Evolutionary conservation across 805 yeast genomes (phyloP).

Genomic region (Komagataella pastoris): DNA sequence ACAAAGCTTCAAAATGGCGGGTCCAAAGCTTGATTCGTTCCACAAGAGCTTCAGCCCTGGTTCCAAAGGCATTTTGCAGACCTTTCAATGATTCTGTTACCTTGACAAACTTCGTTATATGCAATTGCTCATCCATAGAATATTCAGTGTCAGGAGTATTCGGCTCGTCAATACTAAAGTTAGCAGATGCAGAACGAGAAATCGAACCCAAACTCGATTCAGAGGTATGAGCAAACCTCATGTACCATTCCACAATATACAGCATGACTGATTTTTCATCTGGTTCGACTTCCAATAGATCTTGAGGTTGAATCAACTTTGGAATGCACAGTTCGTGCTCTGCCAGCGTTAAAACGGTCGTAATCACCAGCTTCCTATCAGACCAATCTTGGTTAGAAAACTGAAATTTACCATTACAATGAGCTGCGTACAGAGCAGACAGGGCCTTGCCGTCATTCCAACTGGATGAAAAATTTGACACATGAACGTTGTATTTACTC

Average conservation of each 20-base stretch:
- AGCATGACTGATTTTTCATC: conserved; percentile 51
- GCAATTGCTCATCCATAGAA: background rate
- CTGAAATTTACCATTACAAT: conserved; percentile 26
- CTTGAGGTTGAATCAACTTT: conserved; percentile 39
- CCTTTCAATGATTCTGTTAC: background rate
- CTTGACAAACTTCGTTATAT: background rate
- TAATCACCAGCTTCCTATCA: conserved; percentile 18
- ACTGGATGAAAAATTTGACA: conserved; percentile 37
- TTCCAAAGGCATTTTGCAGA: background rate
- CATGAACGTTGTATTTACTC: conserved; percentile 19
- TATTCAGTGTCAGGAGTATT: background rate
- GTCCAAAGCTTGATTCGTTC: background rate
- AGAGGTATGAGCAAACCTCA: conserved; percentile 16
- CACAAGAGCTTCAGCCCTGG: background rate
- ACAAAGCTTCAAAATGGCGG: background rate
- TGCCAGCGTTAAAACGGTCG: conserved; percentile 27
- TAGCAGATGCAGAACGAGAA: background rate
- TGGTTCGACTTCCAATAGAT: conserved; percentile 32
- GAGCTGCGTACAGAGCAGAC: conserved; percentile 27
- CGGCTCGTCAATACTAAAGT: background rate
- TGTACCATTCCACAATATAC: conserved; percentile 47
- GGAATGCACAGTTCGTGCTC: conserved; percentile 33
- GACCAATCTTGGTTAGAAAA: conserved; percentile 14
- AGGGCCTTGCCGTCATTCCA: conserved; percentile 43
- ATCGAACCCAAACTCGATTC: background rate